Evolutionary conservation across 768 basidiomycete species (phyloP).

Genomic region (Rhizopogon roseolus): DNA sequence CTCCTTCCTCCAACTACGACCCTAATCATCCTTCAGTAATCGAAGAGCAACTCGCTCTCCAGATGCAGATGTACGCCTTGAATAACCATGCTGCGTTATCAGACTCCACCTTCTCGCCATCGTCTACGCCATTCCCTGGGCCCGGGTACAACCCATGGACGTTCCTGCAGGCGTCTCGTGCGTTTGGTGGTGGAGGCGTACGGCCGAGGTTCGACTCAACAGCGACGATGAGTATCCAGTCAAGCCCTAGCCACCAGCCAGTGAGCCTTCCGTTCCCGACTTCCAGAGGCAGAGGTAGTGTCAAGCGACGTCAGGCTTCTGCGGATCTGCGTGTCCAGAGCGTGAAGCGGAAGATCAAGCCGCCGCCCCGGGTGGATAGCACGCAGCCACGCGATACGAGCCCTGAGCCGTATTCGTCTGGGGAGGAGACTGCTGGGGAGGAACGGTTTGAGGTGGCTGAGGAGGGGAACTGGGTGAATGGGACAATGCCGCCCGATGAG

Average conservation of each 20-base stretch:
- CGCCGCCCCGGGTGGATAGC: conserved; percentile 69
- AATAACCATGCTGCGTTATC: conserved; percentile 58
- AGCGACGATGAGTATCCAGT: conserved; percentile 48
- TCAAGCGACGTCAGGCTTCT: conserved; percentile 42
- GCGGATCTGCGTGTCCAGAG: conserved; percentile 26
- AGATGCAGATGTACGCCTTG: conserved; percentile 77
- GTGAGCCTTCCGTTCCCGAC: conserved; percentile 44
- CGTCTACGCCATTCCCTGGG: conserved; percentile 67
- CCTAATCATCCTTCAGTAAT: conserved; percentile 45
- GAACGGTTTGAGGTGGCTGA: conserved; percentile 35
- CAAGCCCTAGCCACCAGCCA: conserved; percentile 27
- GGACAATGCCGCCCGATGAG: conserved; percentile 28
- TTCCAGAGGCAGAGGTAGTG: conserved; percentile 36
- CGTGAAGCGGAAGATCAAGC: conserved; percentile 39
- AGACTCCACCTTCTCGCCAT: conserved; percentile 75
- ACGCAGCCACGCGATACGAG: conserved; percentile 80
- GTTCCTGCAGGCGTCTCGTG: conserved; percentile 54
- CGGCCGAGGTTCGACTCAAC: conserved; percentile 30
- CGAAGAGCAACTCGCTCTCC: conserved; percentile 66
- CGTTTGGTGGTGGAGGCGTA: conserved; percentile 30
- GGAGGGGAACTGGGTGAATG: conserved; percentile 33
- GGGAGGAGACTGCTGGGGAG: conserved; percentile 79
- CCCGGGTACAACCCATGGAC: conserved; percentile 69
- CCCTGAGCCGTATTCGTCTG: conserved; percentile 68
- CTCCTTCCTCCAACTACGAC: conserved; percentile 33